These are phyloP conservation scores for Fagopyrum tataricum DNA, from an alignment of 148 eudicot species.

Conservation along the genomic window DNA sequence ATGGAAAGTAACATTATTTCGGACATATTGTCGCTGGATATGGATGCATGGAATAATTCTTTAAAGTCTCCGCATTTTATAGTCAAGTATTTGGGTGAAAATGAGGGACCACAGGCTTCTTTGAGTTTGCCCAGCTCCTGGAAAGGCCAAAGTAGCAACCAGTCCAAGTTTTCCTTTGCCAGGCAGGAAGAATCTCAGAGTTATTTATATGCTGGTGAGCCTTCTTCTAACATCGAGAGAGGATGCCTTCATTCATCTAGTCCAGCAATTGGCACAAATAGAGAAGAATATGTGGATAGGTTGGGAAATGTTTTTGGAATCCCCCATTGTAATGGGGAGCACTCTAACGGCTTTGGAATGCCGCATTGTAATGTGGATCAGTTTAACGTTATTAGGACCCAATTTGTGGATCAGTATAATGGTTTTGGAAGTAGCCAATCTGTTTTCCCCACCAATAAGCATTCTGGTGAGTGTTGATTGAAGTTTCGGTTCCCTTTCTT, in stretches of 20 bases:
- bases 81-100: constrained; percentile 57
- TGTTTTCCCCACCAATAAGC: constrained; percentile 38
- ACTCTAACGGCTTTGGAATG: constrained; percentile 6
- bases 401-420: constrained; percentile 15
- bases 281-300: constrained; percentile 30
- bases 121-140: constrained; percentile 36
- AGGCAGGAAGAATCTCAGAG: constrained; percentile 60
- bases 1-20: constrained; percentile 90
- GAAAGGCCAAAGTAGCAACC: constrained; percentile 62
- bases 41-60: constrained; percentile 75
- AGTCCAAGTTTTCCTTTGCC: constrained; percentile 96
- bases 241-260: constrained; percentile 27
- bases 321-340: constrained; percentile 34
- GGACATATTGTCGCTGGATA: constrained; percentile 73
- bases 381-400: not conserved
- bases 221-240: constrained; percentile 29
- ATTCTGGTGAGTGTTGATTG: constrained; percentile 43
- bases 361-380: not conserved
- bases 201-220: constrained; percentile 27
- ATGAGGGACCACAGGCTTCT: constrained; percentile 46
- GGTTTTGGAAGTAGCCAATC: constrained; percentile 32
- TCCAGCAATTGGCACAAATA: constrained; percentile 34
- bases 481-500: not conserved
- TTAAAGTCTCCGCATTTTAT: constrained; percentile 68
- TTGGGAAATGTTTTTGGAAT: constrained; percentile 41